Base-by-base conservation (phyloP, 805 yeast species). In the Wickerhamiella allomyrinae region DNA sequence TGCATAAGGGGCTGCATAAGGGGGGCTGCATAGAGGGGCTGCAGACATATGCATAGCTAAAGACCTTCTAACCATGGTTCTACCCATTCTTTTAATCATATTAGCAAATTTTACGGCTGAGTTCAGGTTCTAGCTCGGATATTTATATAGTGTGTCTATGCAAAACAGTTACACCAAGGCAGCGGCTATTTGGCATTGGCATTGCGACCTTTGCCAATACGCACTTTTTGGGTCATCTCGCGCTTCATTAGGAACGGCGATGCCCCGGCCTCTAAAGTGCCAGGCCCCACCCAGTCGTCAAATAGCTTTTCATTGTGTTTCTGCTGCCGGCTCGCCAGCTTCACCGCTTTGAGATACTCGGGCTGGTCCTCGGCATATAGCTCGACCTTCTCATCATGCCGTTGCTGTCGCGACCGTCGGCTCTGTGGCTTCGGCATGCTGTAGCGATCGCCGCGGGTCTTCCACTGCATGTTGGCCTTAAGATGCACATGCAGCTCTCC, bases 211-310 rank as follows among this genome's bases (percentile, higher is more conserved):
- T 74, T 70, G 7, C 95, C 95, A n/a, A 89, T 82, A 46, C 70
- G 74, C 17, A 86, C 87, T 67, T 50, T 68, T 58, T 14, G 63
- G 54, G 40, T 57, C 57, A 27, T 61, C 60, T 40, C 67, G 57
- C 58, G 76, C 72, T 45, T 70, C 63, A n/a, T 79, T 75, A 29
- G 76, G 46, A 91, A 91, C n/a, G 98, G 98, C 11, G 95, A 80
- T 40, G 81, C 76, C 51, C 77, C 76, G 52, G 61, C 80, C 83
- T 41, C 96, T 20, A 70, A 71, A 41, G 86, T 76, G 5, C 91
- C 91, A n/a, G 94, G 94, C 14, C 96, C 95, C 40, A 87, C 77
- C 79, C 93, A 91, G 53, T 84, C 85, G 51, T 79, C 77, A 48
- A 86, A 65, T 44, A 81, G 67, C 48, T 87, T 87, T 55, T 87